Percentiles rank a stretch among this genome's conserved stretches.
phyloP scores from a whole-genome alignment of 1,284 basidiomycete species.

The Volvariella volvacea region DNA sequence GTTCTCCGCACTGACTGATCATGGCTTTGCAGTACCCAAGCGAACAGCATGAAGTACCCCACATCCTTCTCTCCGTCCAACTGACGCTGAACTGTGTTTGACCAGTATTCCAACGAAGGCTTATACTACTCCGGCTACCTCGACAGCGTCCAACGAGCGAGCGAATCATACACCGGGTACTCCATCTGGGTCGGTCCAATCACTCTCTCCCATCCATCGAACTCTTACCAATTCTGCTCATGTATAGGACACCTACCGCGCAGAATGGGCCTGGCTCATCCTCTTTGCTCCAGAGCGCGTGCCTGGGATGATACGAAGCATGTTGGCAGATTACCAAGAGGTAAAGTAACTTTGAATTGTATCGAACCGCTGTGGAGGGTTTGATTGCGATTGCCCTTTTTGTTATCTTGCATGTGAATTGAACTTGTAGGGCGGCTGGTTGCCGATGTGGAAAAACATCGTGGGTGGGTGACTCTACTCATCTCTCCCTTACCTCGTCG shows the following conservation, averaged over 20 bases:
- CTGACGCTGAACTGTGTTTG: conserved; percentile 6
- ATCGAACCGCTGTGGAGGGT: background rate
- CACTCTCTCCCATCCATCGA: background rate
- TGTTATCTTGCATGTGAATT: background rate
- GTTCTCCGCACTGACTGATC: too few species aligned
- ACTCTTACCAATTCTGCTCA: background rate
- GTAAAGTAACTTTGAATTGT: conserved; percentile 21
- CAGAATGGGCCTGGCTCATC: conserved; percentile 75
- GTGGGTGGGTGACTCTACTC: conserved; percentile 41
- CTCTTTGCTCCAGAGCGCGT: conserved; percentile 72
- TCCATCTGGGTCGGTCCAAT: conserved; percentile 66
- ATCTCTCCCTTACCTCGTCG: background rate
- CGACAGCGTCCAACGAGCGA: conserved; percentile 51
- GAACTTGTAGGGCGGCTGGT: conserved; percentile 67
- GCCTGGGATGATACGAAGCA: conserved; percentile 70
- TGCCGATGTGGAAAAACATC: conserved; percentile 90
- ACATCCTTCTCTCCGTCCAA: conserved; percentile 2
- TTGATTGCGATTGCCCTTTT: background rate
- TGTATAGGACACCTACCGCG: conserved; percentile 68
- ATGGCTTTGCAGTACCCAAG: background rate
- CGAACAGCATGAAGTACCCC: background rate
- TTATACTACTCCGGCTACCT: conserved; percentile 77
- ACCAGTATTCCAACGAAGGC: conserved; percentile 69
- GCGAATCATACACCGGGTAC: conserved; percentile 70
- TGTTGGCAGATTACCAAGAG: conserved; percentile 74